phyloP scores from a whole-genome alignment of 1,284 basidiomycete species.

The Ceratobasidium sp. region DNA sequence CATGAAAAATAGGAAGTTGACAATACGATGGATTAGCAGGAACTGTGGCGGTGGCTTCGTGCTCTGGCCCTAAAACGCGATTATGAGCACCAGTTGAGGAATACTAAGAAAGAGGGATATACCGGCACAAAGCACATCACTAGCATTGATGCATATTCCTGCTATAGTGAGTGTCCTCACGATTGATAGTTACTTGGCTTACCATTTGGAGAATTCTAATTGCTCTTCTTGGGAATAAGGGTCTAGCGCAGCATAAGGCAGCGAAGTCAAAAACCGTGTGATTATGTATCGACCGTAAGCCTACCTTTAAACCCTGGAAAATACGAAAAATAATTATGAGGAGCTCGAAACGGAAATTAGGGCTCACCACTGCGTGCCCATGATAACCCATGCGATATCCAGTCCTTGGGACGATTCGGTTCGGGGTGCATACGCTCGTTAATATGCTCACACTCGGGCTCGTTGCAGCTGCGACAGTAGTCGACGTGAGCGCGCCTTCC shows the following conservation, averaged over 20 bases:
- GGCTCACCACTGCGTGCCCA: conserved; percentile 62
- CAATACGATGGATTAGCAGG: conserved; percentile 69
- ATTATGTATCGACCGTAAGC: no score
- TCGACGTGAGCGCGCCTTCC: conserved; percentile 70
- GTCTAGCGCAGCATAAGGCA: conserved; percentile 56
- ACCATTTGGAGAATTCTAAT: conserved; percentile 69
- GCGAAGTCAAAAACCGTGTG: background rate
- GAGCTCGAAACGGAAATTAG: background rate
- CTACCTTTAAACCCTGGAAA: conserved; percentile 45
- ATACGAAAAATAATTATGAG: background rate
- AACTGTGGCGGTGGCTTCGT: conserved; percentile 59
- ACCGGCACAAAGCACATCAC: conserved; percentile 71
- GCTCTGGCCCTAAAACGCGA: conserved; percentile 62
- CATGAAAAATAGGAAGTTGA: conserved; percentile 68
- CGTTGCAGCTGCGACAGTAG: conserved; percentile 63
- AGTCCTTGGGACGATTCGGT: conserved; percentile 66
- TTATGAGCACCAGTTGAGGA: background rate
- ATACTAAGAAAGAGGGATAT: background rate
- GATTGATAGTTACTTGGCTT: conserved; percentile 47
- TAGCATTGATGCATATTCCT: conserved; percentile 50
- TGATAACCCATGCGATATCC: conserved; percentile 66
- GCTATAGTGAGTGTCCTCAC: background rate
- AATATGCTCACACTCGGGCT: conserved; percentile 63
- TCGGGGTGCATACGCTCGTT: conserved; percentile 62
- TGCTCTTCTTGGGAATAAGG: conserved; percentile 71